Base-by-base conservation (phyloP, 176 grass and related monocot genomes). In the barley (Hordeum vulgare) region DNA sequence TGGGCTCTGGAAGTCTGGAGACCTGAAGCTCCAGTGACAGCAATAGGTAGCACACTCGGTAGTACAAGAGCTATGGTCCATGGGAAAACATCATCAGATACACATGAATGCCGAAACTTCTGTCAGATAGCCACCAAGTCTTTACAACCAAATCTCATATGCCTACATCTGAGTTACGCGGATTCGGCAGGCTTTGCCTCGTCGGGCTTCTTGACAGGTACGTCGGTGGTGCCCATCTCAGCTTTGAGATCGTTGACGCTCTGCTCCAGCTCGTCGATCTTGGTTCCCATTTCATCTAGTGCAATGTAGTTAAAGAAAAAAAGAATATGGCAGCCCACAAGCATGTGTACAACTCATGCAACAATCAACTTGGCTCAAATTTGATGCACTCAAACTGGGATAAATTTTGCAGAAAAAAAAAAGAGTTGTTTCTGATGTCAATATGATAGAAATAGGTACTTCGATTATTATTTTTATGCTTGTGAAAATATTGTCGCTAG, bases 201-300 rank as follows among this genome's bases (percentile, higher is more conserved):
- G 2, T 94, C 88, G 0, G 74, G 18, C 57, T 93, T 94, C 82
- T 94, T 97, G 26, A 64, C 68, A 23, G 75, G 44, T 61, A 14
- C 27, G 20, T 94, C 95, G 8, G 81, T 45, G 20, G 83, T 33
- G 15, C 86, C 92, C 78, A 97, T 89, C 90, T 97, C 95, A 73
- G 88, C 76, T 90, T 98, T 98, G 25, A 98, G 95, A 26, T 93
- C 85, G 0, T 91, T 98, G n/a, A 98, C 84, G 81, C 90, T 91
- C 86, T 98, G 86, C 87, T 98, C 95, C 75, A 98, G 89, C 63
- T 98, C 92, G 11, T 98, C 89, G 7, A 98, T 98, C 87, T 92
- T 94, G 71, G 75, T 86, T 84, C 91, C 95, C 90, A 98, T 98
- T 73, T 98, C 95, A 82, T 98, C 95, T 82, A 95, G 95, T 98